Percentiles rank a stretch among this genome's conserved stretches.
These are phyloP conservation scores for Colletotrichum sp. DNA, from an alignment of 2,329 filamentous ascomycete genomes.

Conservation along the genomic window DNA sequence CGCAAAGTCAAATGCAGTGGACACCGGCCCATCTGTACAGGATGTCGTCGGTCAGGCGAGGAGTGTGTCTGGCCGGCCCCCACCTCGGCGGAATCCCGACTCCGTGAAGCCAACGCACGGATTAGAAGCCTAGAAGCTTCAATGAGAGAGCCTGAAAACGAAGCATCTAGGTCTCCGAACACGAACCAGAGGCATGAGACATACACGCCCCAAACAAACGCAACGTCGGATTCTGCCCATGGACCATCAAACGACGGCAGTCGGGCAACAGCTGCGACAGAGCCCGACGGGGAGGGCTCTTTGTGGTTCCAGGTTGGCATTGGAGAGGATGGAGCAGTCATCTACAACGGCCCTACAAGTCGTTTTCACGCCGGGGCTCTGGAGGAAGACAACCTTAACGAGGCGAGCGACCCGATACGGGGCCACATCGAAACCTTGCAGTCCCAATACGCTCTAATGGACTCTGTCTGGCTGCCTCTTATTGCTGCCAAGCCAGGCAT, in stretches of 20 bases:
- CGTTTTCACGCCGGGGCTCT: constrained; percentile 24
- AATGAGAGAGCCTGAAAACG: not conserved
- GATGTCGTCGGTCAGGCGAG: constrained; percentile 12
- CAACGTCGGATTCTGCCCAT: not conserved
- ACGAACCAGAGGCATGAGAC: not conserved
- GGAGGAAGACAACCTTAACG: not conserved
- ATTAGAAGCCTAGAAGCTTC: constrained; percentile 3
- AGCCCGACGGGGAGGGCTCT: not conserved
- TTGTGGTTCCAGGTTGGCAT: constrained; percentile 26
- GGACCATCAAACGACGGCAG: not conserved
- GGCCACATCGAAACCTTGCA: not conserved
- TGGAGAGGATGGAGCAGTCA: constrained; percentile 24
- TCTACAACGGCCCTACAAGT: constrained; percentile 28
- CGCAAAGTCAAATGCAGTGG: constrained; percentile 21
- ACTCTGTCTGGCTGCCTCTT: constrained; percentile 16
- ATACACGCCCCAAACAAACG: not conserved
- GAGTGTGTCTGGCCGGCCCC: constrained; percentile 2
- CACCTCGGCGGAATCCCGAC: not conserved
- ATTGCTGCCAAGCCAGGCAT: constrained; percentile 17
- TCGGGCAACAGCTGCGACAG: not conserved
- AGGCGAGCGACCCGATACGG: not conserved
- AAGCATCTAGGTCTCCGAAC: not conserved
- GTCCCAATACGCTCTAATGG: constrained; percentile 20
- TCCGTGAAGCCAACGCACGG: constrained; percentile 9
- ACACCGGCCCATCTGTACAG: constrained; percentile 2